A percentile compares a stretch with the other conserved stretches of the same genome.
These are phyloP conservation scores for Rhizophora apiculata DNA, from an alignment of 345 rosid genomes.

Conservation along the genomic window DNA sequence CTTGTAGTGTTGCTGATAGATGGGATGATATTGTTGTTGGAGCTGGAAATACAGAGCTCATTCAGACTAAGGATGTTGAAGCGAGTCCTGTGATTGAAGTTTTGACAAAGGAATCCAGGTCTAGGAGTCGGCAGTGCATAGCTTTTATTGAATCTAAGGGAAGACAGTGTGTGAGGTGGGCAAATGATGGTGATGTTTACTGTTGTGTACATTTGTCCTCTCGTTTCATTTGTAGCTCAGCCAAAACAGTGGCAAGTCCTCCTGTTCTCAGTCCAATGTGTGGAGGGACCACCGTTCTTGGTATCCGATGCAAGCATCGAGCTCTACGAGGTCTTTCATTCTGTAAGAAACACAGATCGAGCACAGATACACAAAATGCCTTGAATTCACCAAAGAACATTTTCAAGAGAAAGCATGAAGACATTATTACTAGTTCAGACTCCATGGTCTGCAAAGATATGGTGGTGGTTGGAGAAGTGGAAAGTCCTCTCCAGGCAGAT, in stretches of 20 bases:
- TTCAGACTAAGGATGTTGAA: conserved; percentile 25
- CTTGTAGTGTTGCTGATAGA: conserved; percentile 46
- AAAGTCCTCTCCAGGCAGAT: conserved; percentile 42
- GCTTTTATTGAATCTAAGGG: conserved; percentile 94
- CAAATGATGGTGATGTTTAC: conserved; percentile 92
- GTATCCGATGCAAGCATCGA: conserved; percentile 91
- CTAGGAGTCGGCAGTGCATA: conserved; percentile 73
- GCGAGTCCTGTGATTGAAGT: conserved; percentile 35
- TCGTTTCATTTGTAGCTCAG: conserved; percentile 63
- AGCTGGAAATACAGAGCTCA: conserved; percentile 39
- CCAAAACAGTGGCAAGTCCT: conserved; percentile 50
- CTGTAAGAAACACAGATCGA: conserved; percentile 91
- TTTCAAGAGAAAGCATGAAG: conserved; percentile 56
- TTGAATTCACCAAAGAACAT: conserved; percentile 29
- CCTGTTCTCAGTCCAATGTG: conserved; percentile 65
- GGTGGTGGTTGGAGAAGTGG: conserved; percentile 43
- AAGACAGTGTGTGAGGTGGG: conserved; percentile 98
- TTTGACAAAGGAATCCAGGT: conserved; percentile 46
- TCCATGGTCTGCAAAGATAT: conserved; percentile 42
- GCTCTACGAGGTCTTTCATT: conserved; percentile 67
- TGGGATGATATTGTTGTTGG: conserved; percentile 79
- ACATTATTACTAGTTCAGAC: conserved; percentile 38
- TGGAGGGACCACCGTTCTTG: conserved; percentile 92
- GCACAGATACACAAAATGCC: conserved; percentile 30
- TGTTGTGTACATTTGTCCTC: conserved; percentile 98